These are phyloP conservation scores for Chalciporus piperatus DNA, from an alignment of 768 basidiomycete species.

Conservation along the genomic window DNA sequence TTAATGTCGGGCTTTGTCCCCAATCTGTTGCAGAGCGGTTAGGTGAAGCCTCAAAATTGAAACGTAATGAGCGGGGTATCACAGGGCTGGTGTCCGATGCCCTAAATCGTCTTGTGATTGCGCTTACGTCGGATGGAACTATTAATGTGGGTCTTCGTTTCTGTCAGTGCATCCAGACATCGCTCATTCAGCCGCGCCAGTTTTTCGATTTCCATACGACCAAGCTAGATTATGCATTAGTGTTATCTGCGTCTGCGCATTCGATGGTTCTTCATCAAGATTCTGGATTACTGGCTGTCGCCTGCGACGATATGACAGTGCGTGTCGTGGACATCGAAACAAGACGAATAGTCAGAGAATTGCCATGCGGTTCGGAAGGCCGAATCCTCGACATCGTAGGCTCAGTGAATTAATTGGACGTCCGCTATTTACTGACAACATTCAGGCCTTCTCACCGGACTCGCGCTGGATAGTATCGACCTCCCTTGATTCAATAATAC, in stretches of 20 bases:
- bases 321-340: conserved; percentile 93
- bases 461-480: conserved; percentile 90
- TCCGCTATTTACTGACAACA: conserved; percentile 2
- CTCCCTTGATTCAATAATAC: conserved; percentile 86
- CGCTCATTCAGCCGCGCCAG: conserved; percentile 38
- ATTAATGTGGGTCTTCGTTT: conserved; percentile 62
- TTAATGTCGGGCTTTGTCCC: conserved; percentile 64
- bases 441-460: conserved; percentile 89
- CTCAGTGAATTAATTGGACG: not conserved
- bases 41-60: conserved; percentile 38
- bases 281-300: conserved; percentile 75
- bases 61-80: conserved; percentile 52
- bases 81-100: conserved; percentile 86
- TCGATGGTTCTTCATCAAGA: conserved; percentile 79
- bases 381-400: conserved; percentile 87
- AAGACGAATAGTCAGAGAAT: conserved; percentile 78
- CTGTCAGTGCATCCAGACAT: not conserved
- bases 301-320: conserved; percentile 85
- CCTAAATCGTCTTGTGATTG: conserved; percentile 77
- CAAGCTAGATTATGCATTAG: conserved; percentile 62
- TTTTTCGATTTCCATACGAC: conserved; percentile 97
- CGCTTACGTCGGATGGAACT: conserved; percentile 84
- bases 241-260: conserved; percentile 64
- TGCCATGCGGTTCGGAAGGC: conserved; percentile 72
- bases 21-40: conserved; percentile 47